These are phyloP conservation scores for Trypanosoma melophagium DNA, from an alignment of 208 protist genomes.

Conservation along the genomic window DNA sequence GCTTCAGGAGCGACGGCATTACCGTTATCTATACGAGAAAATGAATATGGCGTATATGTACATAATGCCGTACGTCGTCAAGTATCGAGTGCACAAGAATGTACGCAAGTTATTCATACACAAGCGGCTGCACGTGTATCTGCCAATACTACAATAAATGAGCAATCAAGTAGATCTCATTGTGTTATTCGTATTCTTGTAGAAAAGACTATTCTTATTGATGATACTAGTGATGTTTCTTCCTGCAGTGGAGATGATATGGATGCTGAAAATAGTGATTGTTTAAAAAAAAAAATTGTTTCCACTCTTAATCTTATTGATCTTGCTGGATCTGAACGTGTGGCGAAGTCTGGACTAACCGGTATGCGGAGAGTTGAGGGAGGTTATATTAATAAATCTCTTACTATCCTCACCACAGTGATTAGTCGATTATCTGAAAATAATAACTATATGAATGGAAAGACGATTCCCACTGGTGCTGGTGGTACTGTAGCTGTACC, in stretches of 20 bases:
- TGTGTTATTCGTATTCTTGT: conserved; percentile 94
- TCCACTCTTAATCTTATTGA: conserved; percentile 94
- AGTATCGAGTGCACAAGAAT: conserved; percentile 59
- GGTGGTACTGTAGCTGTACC: background rate
- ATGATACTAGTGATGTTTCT: conserved; percentile 8
- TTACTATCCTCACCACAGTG: conserved; percentile 77
- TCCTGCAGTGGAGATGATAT: conserved; percentile 13
- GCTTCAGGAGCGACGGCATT: conserved; percentile 12
- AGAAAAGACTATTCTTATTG: conserved; percentile 45
- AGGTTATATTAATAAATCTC: conserved; percentile 87
- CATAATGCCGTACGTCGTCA: conserved; percentile 64
- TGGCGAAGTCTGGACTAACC: conserved; percentile 92
- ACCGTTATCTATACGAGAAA: conserved; percentile 71
- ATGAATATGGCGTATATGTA: conserved; percentile 79
- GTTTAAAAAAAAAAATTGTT: conserved; percentile 34
- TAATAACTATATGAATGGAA: background rate
- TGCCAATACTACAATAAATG: conserved; percentile 93
- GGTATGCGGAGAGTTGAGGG: conserved; percentile 94
- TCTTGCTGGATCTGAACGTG: conserved; percentile 87
- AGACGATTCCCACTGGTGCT: background rate
- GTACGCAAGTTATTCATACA: conserved; percentile 53
- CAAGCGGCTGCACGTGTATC: conserved; percentile 49
- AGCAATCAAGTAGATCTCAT: conserved; percentile 93
- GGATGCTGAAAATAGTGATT: conserved; percentile 15
- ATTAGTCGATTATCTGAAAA: conserved; percentile 58